A percentile compares a stretch with the other conserved stretches of the same genome.
These are phyloP conservation scores for Acacia pycnantha DNA, from an alignment of 331 rosid genomes.

Conservation along the genomic window DNA sequence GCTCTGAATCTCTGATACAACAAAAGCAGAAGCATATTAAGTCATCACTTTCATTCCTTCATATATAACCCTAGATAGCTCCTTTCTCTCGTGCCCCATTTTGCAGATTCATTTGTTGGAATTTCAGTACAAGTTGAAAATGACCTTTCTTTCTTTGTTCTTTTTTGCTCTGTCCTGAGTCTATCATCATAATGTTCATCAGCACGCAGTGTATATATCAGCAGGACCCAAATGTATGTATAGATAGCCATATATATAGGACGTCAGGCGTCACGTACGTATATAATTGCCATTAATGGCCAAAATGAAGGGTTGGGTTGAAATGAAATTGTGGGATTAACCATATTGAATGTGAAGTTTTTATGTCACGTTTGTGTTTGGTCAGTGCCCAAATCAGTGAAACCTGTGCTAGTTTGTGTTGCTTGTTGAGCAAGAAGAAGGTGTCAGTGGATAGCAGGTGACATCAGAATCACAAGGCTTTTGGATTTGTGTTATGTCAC, in stretches of 20 bases:
- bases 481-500: neutral
- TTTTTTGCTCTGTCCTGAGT: neutral
- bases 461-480: neutral
- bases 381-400: neutral
- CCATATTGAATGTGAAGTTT: neutral
- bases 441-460: neutral
- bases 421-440: conserved; percentile 18
- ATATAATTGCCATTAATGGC: neutral
- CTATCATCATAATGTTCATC: neutral
- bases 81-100: neutral
- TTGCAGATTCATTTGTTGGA: neutral
- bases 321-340: neutral
- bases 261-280: neutral
- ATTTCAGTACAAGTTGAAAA: conserved; percentile 11
- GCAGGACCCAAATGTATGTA: neutral
- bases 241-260: neutral
- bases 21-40: neutral
- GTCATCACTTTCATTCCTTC: neutral
- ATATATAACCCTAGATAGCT: neutral
- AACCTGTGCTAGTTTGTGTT: neutral
- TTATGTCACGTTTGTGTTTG: neutral
- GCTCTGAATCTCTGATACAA: conserved; percentile 10
- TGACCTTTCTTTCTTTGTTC: neutral
- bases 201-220: neutral
- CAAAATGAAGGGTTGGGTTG: neutral